Evolutionary conservation across 176 grass and related monocot genomes (phyloP).

Genomic region (Oryza glumipatula): DNA sequence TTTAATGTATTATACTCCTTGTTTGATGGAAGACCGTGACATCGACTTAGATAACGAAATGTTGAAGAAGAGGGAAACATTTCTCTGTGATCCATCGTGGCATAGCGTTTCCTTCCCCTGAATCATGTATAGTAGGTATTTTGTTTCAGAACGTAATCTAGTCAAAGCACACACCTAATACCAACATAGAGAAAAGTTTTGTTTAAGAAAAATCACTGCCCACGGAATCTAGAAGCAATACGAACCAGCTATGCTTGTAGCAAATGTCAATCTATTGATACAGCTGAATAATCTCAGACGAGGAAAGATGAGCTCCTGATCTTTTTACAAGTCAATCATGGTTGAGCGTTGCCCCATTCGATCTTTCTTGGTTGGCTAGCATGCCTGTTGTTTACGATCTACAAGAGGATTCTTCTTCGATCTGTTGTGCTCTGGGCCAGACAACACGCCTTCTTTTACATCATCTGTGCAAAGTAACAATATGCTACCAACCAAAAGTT

Average conservation of each 20-base stretch:
- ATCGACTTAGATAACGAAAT: background rate
- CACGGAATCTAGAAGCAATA: slow-evolving; percentile 2
- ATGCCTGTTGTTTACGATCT: slow-evolving; percentile 12
- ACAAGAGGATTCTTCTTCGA: slow-evolving; percentile 15
- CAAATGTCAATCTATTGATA: slow-evolving; percentile 25
- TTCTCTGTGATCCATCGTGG: slow-evolving; percentile 6
- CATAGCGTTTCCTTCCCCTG: background rate
- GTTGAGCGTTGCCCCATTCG: background rate
- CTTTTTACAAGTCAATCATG: background rate
- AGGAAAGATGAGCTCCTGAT: background rate
- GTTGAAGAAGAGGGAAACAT: background rate
- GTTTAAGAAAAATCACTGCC: slow-evolving; percentile 1
- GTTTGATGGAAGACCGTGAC: slow-evolving; percentile 27
- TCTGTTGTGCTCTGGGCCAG: background rate
- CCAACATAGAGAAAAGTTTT: background rate
- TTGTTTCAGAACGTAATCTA: slow-evolving; percentile 6
- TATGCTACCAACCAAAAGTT: slow-evolving; percentile 36
- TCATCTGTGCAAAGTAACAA: background rate
- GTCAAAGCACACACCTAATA: slow-evolving; percentile 47
- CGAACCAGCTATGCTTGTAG: background rate
- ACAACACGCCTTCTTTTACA: background rate
- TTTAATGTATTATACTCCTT: background rate
- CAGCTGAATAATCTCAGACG: background rate
- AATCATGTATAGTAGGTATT: background rate
- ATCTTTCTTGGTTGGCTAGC: background rate